These are phyloP conservation scores for Aspergillus carlsbadensis DNA, from an alignment of 495 filamentous ascomycete species.

Conservation along the genomic window DNA sequence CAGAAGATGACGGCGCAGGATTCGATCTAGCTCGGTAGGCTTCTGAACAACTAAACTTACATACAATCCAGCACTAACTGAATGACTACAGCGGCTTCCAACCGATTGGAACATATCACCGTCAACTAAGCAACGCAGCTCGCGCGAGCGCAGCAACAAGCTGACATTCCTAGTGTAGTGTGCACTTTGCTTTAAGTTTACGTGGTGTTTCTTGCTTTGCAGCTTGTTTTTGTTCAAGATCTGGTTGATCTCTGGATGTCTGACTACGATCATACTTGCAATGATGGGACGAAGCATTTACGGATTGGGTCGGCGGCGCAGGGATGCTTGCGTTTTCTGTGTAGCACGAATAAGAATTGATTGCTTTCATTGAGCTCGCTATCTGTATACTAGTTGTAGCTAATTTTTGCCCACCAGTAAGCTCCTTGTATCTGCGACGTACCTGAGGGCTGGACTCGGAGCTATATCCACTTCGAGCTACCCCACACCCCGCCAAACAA, in stretches of 20 bases:
- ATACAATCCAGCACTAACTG: conserved; percentile 7
- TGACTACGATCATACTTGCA: conserved; percentile 6
- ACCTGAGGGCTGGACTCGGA: too few species aligned
- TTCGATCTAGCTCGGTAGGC: conserved; percentile 68
- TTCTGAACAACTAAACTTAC: neutral
- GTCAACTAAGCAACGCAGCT: conserved; percentile 48
- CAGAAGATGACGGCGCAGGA: conserved; percentile 53
- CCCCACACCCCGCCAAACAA: conserved; percentile 7
- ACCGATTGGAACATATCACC: conserved; percentile 67
- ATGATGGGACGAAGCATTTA: conserved; percentile 11
- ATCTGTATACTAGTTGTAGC: too few species aligned
- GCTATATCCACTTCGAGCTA: neutral
- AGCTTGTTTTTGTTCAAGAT: conserved; percentile 1
- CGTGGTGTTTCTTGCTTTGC: neutral
- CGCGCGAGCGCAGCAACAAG: conserved; percentile 31
- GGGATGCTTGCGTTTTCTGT: neutral
- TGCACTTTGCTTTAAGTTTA: neutral
- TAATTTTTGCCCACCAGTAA: too few species aligned
- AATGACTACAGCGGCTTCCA: conserved; percentile 60
- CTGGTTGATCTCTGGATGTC: conserved; percentile 1
- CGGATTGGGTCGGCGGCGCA: neutral
- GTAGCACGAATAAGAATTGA: neutral
- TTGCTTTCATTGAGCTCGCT: neutral
- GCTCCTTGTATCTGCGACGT: too few species aligned
- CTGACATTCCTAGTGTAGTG: neutral